Conservation (phyloP, 139 green algal species). For the Chlorella sp. region DNA sequence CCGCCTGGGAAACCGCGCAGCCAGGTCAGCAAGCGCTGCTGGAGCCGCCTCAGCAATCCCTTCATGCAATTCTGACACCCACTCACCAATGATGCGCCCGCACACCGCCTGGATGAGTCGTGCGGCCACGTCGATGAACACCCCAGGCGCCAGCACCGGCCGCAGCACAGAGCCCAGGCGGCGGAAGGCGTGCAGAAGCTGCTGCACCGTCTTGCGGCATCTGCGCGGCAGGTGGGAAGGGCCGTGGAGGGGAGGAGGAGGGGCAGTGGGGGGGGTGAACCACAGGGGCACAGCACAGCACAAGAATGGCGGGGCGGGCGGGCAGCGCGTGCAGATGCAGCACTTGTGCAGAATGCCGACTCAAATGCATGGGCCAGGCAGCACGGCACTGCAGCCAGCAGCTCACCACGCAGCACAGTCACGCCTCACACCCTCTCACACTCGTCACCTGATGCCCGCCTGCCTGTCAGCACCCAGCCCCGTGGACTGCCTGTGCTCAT, state of each 20-base stretch:
- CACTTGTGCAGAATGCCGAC: too few relatives aligned
- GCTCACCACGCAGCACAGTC: too few relatives aligned
- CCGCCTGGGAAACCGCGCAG: too few relatives aligned
- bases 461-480: constrained; percentile 29
- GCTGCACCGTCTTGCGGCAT: constrained; percentile 41
- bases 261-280: not conserved
- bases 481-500: constrained; percentile 31
- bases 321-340: too few relatives aligned
- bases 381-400: too few relatives aligned
- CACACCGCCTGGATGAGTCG: constrained; percentile 22
- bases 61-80: too few relatives aligned
- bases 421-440: not conserved
- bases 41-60: not conserved
- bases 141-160: constrained; percentile 35
- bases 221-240: not conserved
- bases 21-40: not conserved
- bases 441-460: constrained; percentile 36
- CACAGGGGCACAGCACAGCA: not conserved
- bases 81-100: constrained; percentile 23
- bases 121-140: constrained; percentile 12
- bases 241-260: not conserved
- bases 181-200: constrained; percentile 48
- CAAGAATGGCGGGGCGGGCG: too few relatives aligned
- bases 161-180: constrained; percentile 45
- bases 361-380: too few relatives aligned